Percentiles rank a stretch among this genome's conserved stretches.
Evolutionary conservation across 73 alveolate genomes (phyloP).

Genomic region (Blepharisma stoltei): DNA sequence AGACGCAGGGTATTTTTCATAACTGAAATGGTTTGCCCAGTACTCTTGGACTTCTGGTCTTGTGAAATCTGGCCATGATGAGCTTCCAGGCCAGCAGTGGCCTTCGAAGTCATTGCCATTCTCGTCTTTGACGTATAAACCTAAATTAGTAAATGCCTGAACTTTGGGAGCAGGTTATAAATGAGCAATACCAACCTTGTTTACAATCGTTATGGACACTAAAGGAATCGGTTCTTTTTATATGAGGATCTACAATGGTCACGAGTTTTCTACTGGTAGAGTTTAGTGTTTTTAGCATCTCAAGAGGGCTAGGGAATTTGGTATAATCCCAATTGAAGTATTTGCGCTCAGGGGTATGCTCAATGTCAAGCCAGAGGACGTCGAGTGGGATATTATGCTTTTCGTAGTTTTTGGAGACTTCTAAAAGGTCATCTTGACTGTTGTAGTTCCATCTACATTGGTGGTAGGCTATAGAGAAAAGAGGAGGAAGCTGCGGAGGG

Average conservation of each 20-base stretch:
- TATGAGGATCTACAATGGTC: conserved; percentile 86
- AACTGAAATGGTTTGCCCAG: conserved; percentile 65
- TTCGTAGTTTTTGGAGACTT: conserved; percentile 38
- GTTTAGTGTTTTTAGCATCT: conserved; percentile 55
- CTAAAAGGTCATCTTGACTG: conserved; percentile 66
- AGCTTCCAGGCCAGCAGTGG: conserved; percentile 89
- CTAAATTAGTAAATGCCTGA: background rate
- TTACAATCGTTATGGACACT: conserved; percentile 36
- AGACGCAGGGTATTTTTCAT: conserved; percentile 53
- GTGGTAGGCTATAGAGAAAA: conserved; percentile 86
- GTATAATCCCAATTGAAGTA: conserved; percentile 57
- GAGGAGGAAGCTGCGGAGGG: conserved; percentile 70
- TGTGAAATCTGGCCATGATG: conserved; percentile 79
- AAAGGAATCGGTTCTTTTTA: conserved; percentile 56
- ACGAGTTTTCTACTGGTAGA: conserved; percentile 68
- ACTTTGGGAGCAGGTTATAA: too few species aligned
- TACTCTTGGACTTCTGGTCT: conserved; percentile 59
- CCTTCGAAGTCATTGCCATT: conserved; percentile 63
- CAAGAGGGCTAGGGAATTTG: conserved; percentile 56
- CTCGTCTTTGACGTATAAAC: conserved; percentile 42
- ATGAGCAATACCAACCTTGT: conserved; percentile 16
- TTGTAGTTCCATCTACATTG: conserved; percentile 93
- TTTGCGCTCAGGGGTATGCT: conserved; percentile 21
- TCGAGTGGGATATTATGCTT: conserved; percentile 49
- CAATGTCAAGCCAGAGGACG: conserved; percentile 72